These are phyloP conservation scores for Citrus inodora DNA, from an alignment of 345 rosid genomes.

Conservation along the genomic window DNA sequence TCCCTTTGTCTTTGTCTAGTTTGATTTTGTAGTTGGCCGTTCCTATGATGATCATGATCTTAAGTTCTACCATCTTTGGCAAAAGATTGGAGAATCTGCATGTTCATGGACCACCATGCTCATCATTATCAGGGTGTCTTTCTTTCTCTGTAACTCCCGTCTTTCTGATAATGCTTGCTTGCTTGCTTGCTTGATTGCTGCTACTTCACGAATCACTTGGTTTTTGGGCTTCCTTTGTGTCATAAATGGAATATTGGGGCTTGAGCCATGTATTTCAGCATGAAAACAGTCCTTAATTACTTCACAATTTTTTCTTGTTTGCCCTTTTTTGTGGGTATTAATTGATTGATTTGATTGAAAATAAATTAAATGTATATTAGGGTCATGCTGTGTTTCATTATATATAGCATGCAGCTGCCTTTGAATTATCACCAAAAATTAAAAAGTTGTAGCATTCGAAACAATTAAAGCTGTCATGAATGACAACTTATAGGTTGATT, in stretches of 20 bases:
- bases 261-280: neutral
- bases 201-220: neutral
- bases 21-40: neutral
- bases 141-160: neutral
- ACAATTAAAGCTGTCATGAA: no score
- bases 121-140: neutral
- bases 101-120: neutral
- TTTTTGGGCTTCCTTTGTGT: neutral
- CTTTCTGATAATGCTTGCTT: neutral
- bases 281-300: neutral
- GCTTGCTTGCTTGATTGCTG: no score
- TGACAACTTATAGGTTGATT: no score
- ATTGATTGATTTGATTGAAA: no score
- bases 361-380: no score
- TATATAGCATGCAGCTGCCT: no score
- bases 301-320: no score
- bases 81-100: neutral
- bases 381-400: no score
- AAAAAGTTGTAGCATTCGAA: no score
- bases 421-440: no score
- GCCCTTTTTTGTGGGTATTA: no score
- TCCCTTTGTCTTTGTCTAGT: neutral
- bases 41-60: neutral
- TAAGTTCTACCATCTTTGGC: neutral
- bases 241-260: neutral